phyloP scores from a whole-genome alignment of 129 eudicot species.

The Solidago caesia region DNA sequence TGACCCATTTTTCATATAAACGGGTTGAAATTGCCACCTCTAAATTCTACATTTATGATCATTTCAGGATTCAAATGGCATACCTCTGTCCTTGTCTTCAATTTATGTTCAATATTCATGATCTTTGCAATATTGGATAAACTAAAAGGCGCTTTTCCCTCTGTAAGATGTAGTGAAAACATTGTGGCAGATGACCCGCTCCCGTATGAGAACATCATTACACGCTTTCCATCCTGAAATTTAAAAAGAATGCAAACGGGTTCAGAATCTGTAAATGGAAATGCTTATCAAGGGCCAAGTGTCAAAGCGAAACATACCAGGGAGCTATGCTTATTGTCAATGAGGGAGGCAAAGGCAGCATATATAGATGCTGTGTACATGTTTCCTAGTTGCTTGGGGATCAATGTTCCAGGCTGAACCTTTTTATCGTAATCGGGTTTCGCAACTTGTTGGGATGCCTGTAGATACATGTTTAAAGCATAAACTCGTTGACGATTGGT shows the following conservation, averaged over 20 bases:
- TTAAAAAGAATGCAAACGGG: not conserved
- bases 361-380: slow-evolving; percentile 97
- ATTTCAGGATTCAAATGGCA: slow-evolving; percentile 10
- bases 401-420: slow-evolving; percentile 79
- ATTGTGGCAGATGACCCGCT: slow-evolving; percentile 88
- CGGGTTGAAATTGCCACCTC: not conserved
- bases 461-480: slow-evolving; percentile 22
- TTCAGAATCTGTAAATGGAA: slow-evolving; percentile 8
- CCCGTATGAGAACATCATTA: slow-evolving; percentile 87
- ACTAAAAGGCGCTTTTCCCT: slow-evolving; percentile 82
- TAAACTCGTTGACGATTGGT: slow-evolving; percentile 10
- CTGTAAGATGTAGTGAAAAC: slow-evolving; percentile 71
- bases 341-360: slow-evolving; percentile 87
- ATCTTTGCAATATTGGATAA: slow-evolving; percentile 74
- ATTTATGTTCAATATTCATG: slow-evolving; percentile 80
- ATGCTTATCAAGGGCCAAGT: slow-evolving; percentile 1
- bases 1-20: not conserved
- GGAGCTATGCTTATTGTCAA: slow-evolving; percentile 74
- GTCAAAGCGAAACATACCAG: slow-evolving; percentile 44
- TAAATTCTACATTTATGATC: not conserved
- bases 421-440: slow-evolving; percentile 73
- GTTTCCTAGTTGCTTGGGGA: slow-evolving; percentile 97
- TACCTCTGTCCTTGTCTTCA: slow-evolving; percentile 93
- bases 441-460: slow-evolving; percentile 92
- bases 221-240: slow-evolving; percentile 70